Evolutionary conservation across 352 stramenopile genomes (phyloP), one percentile per base, ranked within the genome.

Genomic region (Globisporangium solare): DNA sequence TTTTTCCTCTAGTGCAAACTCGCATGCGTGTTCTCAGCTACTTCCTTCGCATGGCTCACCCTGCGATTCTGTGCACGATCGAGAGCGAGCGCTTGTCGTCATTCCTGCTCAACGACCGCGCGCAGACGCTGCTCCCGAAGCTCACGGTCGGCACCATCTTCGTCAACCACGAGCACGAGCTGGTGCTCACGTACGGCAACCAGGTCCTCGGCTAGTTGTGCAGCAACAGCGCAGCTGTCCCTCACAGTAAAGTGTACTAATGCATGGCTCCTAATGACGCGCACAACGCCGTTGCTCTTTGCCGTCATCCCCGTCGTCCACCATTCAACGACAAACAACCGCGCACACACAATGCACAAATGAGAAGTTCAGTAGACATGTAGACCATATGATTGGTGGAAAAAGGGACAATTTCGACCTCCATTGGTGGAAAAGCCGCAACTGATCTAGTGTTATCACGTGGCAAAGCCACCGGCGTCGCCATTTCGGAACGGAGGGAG

Each of bases 131-230:
- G 42, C 67, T 93, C 15, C 83, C 80, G 5, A 82, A 83, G 50
- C 73, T 93, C 51, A 78, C 73, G 0, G 67, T 84, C 20, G 83
- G 68, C 45, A 74, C 79, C 48, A 66, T 78, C n/a, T 93, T 91
- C 53, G 59, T 86, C 18, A 60, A 81, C 51, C 71, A 81, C 41
- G 51, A 84, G 53, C 79, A 89, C 55, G 66, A 72, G 41, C 76
- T 92, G 27, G 76, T 90, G 27, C 60, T 92, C 48, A 89, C 76
- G 1, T 90, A 92, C 63, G 80, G 78, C 24, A 68, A 86, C 57
- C 63, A 70, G 42, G 73, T 90, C 47, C 68, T 92, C 13, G 76
- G 77, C 47, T 63, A 27, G 24, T 27, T 27, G 2, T 27, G 24
- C 24, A 27, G 24, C 5, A 27, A 27, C 14, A 21, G 17, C 42